These are phyloP conservation scores for Udeniomyces megalosporus DNA, from an alignment of 768 basidiomycete species.

Conservation along the genomic window DNA sequence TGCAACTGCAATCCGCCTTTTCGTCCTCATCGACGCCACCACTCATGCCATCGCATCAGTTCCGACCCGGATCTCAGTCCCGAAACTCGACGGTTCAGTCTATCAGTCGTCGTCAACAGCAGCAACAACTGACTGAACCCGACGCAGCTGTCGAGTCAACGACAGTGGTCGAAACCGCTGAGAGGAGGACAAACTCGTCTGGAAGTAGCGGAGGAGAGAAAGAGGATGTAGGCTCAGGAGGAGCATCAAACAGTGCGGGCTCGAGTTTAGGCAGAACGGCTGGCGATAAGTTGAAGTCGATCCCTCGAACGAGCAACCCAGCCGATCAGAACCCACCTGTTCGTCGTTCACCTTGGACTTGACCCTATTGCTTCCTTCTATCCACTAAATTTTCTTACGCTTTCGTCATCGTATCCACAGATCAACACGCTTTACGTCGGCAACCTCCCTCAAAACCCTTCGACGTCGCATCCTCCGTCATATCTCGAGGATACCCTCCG, in stretches of 20 bases:
- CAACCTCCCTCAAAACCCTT: conserved; percentile 69
- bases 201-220: background rate
- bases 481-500: conserved; percentile 75
- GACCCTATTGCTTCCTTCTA: too few species aligned
- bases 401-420: conserved; percentile 28
- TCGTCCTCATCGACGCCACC: too few species aligned
- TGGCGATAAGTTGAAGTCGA: background rate
- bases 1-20: background rate
- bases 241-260: background rate
- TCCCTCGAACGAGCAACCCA: conserved; percentile 26
- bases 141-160: too few species aligned
- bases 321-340: conserved; percentile 88
- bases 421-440: conserved; percentile 99
- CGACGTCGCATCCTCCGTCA: conserved; percentile 49
- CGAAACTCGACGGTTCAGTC: too few species aligned
- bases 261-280: conserved; percentile 7
- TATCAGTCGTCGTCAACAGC: too few species aligned
- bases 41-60: too few species aligned
- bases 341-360: too few species aligned
- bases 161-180: too few species aligned
- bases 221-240: background rate
- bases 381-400: background rate
- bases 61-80: too few species aligned
- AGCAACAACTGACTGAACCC: too few species aligned
- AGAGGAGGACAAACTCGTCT: too few species aligned